Evolutionary conservation across 495 filamentous ascomycete genomes (phyloP), one percentile per base, ranked within the genome.

Genomic region (Aspergillus leporis): DNA sequence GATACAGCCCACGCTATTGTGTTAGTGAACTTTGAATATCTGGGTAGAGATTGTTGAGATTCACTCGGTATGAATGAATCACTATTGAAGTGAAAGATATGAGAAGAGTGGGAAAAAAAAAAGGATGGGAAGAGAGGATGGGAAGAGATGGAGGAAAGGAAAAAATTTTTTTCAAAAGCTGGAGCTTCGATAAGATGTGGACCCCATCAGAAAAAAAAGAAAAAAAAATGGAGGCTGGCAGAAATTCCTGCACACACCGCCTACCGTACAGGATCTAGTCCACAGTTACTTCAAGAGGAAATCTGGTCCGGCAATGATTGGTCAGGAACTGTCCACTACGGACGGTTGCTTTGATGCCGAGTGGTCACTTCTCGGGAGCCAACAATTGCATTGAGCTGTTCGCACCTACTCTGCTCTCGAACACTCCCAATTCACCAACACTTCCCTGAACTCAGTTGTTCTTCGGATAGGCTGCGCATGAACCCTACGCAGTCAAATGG

Each of bases 1-100:
- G 70, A 73, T 73, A 77, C 68, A 65, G 61, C 70, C 70, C 68
- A 72, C 69, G 65, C 67, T 68, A 65, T 66, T 73, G 65, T 59
- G 71, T 72, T 63, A 74, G 72, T 74, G 66, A 67, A 61, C 53
- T 57, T 57, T 25, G 58, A 53, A 53, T 58, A 59, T 59, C 34
- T 60, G 64, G 43, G 41, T 36, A 56, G 34, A 58, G 51, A 56
- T 61, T 56, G 18, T 23, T 43, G 43, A 55, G 55, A 51, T 45
- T 18, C 48, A 53, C 41, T 55, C 25, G 60, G 65, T 60, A 58
- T 53, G 34, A 63, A 59, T 53, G 34, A 63, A 59, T 38, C 60
- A 31, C 49, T 63, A 41, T 58, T 56, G 57, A 56, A 58, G 19
- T 14, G 51, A 41, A 58, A 25, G 50, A 64, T 30, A 51, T 49